Base-by-base conservation (phyloP, 2,329 filamentous ascomycete species). In the Alternaria gansuensis region DNA sequence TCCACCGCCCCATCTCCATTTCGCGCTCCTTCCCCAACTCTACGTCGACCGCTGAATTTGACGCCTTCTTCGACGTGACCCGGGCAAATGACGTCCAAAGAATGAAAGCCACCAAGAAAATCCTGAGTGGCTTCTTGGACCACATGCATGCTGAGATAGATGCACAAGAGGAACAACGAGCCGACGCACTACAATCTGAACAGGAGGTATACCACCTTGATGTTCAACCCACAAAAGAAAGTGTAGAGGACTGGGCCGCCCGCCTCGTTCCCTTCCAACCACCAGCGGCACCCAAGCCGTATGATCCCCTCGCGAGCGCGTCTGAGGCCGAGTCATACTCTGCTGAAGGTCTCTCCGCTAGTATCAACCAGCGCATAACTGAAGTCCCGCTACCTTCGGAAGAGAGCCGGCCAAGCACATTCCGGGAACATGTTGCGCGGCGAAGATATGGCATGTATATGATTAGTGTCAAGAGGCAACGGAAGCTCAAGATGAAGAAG, bases 401-500 rank as follows among this genome's bases (percentile, higher is more conserved):
- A 39, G 49, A 54, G 54, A 37, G 60, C 17, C 45, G 41, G 23
- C 34, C 58, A 5, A 49, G 39, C 41, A 64, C 83, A 14, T 70
- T 70, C 46, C 66, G 67, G 17, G 59, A 70, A 44, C 68, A 71
- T 17, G 64, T 70, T 33, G 58, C 58, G 36, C 62, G 58, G 46
- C 77, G 53, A 51, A 76, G 71, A 70, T 72, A 62, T 73, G 71
- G 77, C 60, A 93, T 97, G 89, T 81, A 89, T 61, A 87, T 92
- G 64, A 92, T 99, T 76, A 96, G 92, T 75, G 94, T 97, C 69
- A 93, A 90, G 84, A 86, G 95, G 78, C 92, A 96, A 80, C 85
- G 93, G 75, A 96, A 95, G 82, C 82, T 97, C 75, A 97, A 93
- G 87, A 99, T 99, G 93, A 99, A 99, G 91, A 99, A 98, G 87